A percentile compares a stretch with the other conserved stretches of the same genome.
Conservation (phyloP, 1,284 basidiomycete genomes). For the Neolentinus lepideus region DNA sequence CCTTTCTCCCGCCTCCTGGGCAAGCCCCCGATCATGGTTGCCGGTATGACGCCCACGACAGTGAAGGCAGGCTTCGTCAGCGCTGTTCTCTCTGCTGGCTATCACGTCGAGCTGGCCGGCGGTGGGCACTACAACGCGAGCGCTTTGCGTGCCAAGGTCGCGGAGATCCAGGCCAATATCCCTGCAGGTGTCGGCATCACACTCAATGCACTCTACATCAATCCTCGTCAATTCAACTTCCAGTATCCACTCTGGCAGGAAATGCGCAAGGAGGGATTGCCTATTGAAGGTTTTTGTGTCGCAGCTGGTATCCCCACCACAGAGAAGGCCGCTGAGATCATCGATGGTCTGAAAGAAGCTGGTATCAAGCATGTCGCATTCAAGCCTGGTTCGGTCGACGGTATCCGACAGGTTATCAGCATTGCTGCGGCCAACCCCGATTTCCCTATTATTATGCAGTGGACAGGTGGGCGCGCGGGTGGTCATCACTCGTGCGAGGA, state of each 20-base stretch:
- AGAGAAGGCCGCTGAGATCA: constrained; percentile 93
- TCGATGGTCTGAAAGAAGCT: constrained; percentile 66
- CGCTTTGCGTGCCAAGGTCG: constrained; percentile 84
- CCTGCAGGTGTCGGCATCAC: constrained; percentile 88
- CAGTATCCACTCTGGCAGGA: constrained; percentile 97
- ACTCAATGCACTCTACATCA: constrained; percentile 96
- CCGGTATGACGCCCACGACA: constrained; percentile 96
- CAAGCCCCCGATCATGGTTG: constrained; percentile 97
- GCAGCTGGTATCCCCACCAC: constrained; percentile 92
- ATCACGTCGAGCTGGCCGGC: constrained; percentile 94
- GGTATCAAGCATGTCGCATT: constrained; percentile 94
- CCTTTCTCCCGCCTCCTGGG: constrained; percentile 93
- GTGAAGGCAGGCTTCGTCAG: constrained; percentile 91
- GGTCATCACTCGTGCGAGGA: constrained; percentile 99
- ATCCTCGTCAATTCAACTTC: constrained; percentile 95
- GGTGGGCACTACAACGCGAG: constrained; percentile 94
- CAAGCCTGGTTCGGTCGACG: constrained; percentile 97
- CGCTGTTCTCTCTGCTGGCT: constrained; percentile 90
- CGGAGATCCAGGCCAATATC: constrained; percentile 81
- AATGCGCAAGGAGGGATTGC: constrained; percentile 92
- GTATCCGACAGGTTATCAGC: constrained; percentile 94
- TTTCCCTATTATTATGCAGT: constrained; percentile 98
- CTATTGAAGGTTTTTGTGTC: constrained; percentile 96
- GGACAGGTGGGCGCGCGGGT: constrained; percentile 99
- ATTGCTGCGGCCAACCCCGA: constrained; percentile 93